Evolutionary conservation across 2,329 filamentous ascomycete genomes (phyloP).

Genomic region (Nigrospora oryzae): DNA sequence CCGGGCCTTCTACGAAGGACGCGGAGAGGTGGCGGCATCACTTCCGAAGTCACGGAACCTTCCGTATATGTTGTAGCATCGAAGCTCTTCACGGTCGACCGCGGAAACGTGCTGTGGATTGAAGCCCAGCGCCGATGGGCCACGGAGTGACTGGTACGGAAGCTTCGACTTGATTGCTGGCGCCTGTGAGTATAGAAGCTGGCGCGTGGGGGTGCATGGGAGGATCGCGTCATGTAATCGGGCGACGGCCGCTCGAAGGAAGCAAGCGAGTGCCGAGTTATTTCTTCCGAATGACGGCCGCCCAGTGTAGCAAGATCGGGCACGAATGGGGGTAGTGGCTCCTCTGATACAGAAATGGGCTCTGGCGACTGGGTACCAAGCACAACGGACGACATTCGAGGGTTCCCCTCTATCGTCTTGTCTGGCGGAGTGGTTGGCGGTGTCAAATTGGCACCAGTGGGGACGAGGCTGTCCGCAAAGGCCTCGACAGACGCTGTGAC

Average conservation of each 20-base stretch:
- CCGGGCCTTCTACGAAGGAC: slow-evolving; percentile 65
- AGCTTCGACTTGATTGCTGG: slow-evolving; percentile 39
- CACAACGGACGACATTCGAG: slow-evolving; percentile 47
- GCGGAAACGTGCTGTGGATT: slow-evolving; percentile 46
- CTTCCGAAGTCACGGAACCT: slow-evolving; percentile 36
- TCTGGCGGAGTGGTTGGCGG: slow-evolving; percentile 54
- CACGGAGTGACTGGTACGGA: slow-evolving; percentile 40
- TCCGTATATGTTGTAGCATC: slow-evolving; percentile 51
- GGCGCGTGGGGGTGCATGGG: slow-evolving; percentile 24
- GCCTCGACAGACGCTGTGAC: slow-evolving; percentile 40
- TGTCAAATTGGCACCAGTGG: slow-evolving; percentile 41
- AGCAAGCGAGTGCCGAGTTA: not conserved
- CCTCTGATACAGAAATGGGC: slow-evolving; percentile 22
- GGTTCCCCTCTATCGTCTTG: slow-evolving; percentile 15
- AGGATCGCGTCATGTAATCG: slow-evolving; percentile 17
- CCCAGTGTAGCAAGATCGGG: slow-evolving; percentile 35
- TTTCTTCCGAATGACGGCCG: slow-evolving; percentile 6
- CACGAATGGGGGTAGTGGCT: slow-evolving; percentile 37
- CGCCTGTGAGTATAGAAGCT: slow-evolving; percentile 30
- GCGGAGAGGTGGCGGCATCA: slow-evolving; percentile 45
- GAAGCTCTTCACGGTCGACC: slow-evolving; percentile 48
- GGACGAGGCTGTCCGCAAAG: slow-evolving; percentile 43
- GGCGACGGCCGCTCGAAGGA: slow-evolving; percentile 16
- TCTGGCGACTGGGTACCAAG: slow-evolving; percentile 36
- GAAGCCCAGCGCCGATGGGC: slow-evolving; percentile 50